Evolutionary conservation across 2,329 filamentous ascomycete species (phyloP).

Genomic region (Truncatella angustata): DNA sequence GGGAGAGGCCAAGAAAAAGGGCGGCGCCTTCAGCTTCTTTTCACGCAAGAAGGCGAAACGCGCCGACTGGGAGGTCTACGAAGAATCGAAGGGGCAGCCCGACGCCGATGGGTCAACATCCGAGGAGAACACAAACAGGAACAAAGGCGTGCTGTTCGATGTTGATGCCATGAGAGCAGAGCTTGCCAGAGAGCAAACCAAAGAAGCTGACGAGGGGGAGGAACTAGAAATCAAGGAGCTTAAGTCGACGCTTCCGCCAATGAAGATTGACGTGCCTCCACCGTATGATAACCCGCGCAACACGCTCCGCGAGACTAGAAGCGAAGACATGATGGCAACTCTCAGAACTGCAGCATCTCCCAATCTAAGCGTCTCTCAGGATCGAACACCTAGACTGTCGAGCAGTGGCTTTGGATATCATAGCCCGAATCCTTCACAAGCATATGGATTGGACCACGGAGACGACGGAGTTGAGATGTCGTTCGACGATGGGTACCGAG

Average conservation of each 20-base stretch:
- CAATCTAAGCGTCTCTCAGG: slow-evolving; percentile 20
- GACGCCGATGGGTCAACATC: slow-evolving; percentile 25
- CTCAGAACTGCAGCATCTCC: slow-evolving; percentile 22
- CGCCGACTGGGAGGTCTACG: slow-evolving; percentile 92
- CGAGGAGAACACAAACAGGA: slow-evolving; percentile 50
- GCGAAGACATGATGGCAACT: slow-evolving; percentile 36
- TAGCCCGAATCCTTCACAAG: slow-evolving; percentile 12
- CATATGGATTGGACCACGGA: slow-evolving; percentile 16
- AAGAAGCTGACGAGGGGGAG: slow-evolving; percentile 31
- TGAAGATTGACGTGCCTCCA: slow-evolving; percentile 67
- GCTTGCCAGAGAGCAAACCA: slow-evolving; percentile 68
- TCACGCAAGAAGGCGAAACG: slow-evolving; percentile 74
- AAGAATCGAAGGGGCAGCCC: slow-evolving; percentile 56
- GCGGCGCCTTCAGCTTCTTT: slow-evolving; percentile 64
- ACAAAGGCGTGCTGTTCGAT: slow-evolving; percentile 79
- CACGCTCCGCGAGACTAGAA: slow-evolving; percentile 44
- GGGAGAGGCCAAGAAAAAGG: slow-evolving; percentile 60
- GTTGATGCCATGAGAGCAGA: slow-evolving; percentile 91
- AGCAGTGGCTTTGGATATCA: slow-evolving; percentile 13
- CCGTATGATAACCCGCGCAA: slow-evolving; percentile 31
- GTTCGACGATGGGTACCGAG: slow-evolving; percentile 62
- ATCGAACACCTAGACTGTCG: slow-evolving; percentile 28
- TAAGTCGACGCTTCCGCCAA: slow-evolving; percentile 83
- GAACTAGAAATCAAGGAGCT: slow-evolving; percentile 71
- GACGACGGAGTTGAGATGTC: slow-evolving; percentile 65